A percentile compares a stretch with the other conserved stretches of the same genome.
phyloP scores from a whole-genome alignment of 2,329 filamentous ascomycete genomes.

The Phialemonium atrogriseum region DNA sequence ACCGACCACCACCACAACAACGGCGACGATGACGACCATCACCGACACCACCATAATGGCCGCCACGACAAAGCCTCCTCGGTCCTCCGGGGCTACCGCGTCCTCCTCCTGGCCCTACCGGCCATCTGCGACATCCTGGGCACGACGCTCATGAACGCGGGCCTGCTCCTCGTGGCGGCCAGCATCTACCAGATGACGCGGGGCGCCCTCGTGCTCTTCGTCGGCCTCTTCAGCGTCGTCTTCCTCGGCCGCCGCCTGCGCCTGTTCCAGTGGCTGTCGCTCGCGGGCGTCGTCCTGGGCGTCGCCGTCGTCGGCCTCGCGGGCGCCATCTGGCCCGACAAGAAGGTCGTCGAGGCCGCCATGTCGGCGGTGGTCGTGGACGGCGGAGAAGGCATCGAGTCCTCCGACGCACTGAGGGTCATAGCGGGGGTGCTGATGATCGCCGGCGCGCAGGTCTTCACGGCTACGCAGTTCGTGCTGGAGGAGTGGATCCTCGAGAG shows the following conservation, averaged over 20 bases:
- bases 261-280: conserved; percentile 86
- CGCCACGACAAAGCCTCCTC: conserved; percentile 42
- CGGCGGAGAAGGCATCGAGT: conserved; percentile 30
- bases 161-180: conserved; percentile 84
- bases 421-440: conserved; percentile 83
- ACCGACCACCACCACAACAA: conserved; percentile 22
- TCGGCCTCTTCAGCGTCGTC: conserved; percentile 87
- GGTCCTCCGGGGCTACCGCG: conserved; percentile 60
- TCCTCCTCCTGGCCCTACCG: conserved; percentile 72
- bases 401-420: conserved; percentile 51
- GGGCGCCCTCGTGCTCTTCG: conserved; percentile 89
- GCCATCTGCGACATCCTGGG: conserved; percentile 90
- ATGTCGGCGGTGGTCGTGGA: conserved; percentile 19
- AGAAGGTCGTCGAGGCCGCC: conserved; percentile 36
- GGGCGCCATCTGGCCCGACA: conserved; percentile 69
- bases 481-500: conserved; percentile 83
- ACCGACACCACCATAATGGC: too few species aligned
- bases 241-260: conserved; percentile 75
- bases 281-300: conserved; percentile 79
- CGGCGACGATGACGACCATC: too few species aligned
- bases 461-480: conserved; percentile 88
- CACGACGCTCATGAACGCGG: conserved; percentile 96
- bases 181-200: conserved; percentile 99
- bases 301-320: conserved; percentile 87
- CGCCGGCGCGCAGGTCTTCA: conserved; percentile 92